A percentile compares a stretch with the other conserved stretches of the same genome.
These are phyloP conservation scores for Paspalum vaginatum DNA, from an alignment of 176 grass and related monocot genomes.

Conservation along the genomic window DNA sequence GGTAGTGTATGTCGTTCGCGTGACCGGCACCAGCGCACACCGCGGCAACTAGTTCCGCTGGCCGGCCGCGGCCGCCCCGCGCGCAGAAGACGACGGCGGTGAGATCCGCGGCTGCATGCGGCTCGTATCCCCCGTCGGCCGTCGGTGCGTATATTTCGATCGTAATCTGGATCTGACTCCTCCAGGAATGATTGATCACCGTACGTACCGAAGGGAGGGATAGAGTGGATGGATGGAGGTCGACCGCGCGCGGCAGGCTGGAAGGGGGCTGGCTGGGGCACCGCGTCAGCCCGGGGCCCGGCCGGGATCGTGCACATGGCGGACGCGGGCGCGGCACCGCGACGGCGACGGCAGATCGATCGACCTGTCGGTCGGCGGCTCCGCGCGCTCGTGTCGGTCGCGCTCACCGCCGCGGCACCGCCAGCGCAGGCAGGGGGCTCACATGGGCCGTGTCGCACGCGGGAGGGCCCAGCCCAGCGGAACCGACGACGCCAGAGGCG, in stretches of 20 bases:
- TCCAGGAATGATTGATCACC: not conserved
- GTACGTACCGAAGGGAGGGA: not conserved
- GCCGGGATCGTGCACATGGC: not conserved
- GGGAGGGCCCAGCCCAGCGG: not conserved
- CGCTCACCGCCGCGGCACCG: conserved; percentile 1
- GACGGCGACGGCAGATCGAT: conserved; percentile 34
- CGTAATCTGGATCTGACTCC: not conserved
- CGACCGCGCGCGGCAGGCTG: not conserved
- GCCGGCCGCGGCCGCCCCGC: not conserved
- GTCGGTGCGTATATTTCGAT: not conserved
- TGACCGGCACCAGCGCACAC: not conserved
- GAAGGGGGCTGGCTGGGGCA: not conserved
- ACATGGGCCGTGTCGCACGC: conserved; percentile 7
- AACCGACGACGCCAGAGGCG: conserved; percentile 29
- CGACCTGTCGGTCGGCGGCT: not conserved
- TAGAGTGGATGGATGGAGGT: not conserved
- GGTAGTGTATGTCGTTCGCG: not conserved
- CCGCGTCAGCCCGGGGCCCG: too few species aligned
- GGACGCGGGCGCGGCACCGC: not conserved
- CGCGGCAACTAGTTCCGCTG: not conserved
- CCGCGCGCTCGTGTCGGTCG: conserved; percentile 28
- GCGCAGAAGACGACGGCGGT: not conserved
- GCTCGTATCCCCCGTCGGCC: not conserved
- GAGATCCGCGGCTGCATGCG: not conserved
- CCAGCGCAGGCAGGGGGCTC: not conserved